phyloP scores from a whole-genome alignment of 2,329 filamentous ascomycete genomes.

The Fusarium mundagurra region DNA sequence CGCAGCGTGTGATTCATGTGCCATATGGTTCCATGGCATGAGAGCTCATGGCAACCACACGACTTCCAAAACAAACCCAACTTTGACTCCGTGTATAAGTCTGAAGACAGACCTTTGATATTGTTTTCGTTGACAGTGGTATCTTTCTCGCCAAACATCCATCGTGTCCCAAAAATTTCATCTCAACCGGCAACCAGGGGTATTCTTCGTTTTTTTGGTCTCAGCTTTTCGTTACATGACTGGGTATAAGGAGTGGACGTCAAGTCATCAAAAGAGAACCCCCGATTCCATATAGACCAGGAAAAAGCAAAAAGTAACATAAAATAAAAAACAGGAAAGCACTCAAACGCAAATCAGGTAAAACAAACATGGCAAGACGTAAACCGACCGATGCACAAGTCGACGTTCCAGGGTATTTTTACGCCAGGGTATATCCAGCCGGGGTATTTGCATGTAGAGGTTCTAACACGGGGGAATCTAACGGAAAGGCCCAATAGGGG shows the following conservation, averaged over 20 bases:
- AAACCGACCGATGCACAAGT: constrained; percentile 60
- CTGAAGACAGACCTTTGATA: constrained; percentile 34
- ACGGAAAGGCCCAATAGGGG: constrained; percentile 89
- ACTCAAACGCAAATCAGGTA: constrained; percentile 31
- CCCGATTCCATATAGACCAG: constrained; percentile 40
- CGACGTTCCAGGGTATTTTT: constrained; percentile 63
- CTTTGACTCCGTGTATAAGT: constrained; percentile 38
- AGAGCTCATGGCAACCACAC: constrained; percentile 24
- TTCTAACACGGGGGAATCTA: constrained; percentile 66
- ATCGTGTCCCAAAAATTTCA: constrained; percentile 39
- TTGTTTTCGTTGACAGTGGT: constrained; percentile 40
- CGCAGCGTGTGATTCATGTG: constrained; percentile 28
- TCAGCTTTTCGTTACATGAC: constrained; percentile 45
- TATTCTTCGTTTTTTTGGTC: constrained; percentile 48
- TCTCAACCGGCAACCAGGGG: constrained; percentile 44
- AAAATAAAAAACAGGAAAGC: constrained; percentile 25
- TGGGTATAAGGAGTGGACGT: constrained; percentile 51
- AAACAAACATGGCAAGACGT: constrained; percentile 48
- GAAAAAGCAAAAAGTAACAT: constrained; percentile 31
- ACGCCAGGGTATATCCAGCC: constrained; percentile 74
- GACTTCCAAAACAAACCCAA: constrained; percentile 33
- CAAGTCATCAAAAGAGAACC: constrained; percentile 48
- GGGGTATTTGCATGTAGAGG: constrained; percentile 65
- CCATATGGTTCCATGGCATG: constrained; percentile 10
- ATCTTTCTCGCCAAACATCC: constrained; percentile 43